Conservation (phyloP, 257 asterid species). For the Cinchona pubescens region DNA sequence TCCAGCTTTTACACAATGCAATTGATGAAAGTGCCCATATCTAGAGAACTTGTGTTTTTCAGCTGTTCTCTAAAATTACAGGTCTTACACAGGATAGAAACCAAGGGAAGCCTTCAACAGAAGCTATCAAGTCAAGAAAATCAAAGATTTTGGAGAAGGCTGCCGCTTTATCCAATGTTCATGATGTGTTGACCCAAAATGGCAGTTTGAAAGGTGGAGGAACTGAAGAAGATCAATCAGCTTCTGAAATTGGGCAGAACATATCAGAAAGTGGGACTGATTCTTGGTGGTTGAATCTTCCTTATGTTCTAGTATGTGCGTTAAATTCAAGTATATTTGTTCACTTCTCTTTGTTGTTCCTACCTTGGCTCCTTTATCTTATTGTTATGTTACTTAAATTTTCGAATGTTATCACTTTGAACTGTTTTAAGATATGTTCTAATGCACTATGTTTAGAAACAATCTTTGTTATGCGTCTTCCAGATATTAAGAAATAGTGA, state of each 20-base stretch:
- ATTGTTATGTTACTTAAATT: not conserved
- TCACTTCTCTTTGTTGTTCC: not conserved
- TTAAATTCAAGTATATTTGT: not conserved
- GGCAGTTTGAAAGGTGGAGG: constrained; percentile 28
- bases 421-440: not conserved
- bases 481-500: not conserved
- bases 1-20: not conserved
- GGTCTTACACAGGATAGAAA: constrained; percentile 10
- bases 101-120: not conserved
- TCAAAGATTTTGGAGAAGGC: constrained; percentile 12
- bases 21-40: constrained; percentile 1
- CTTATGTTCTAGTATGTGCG: constrained; percentile 71
- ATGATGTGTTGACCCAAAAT: constrained; percentile 27
- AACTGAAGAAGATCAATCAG: constrained; percentile 28
- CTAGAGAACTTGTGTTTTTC: constrained; percentile 3
- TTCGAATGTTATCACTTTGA: not conserved
- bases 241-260: constrained; percentile 18
- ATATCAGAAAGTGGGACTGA: constrained; percentile 33
- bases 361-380: not conserved
- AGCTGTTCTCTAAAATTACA: constrained; percentile 17
- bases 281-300: constrained; percentile 82
- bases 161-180: constrained; percentile 24
- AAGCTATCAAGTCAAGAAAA: not conserved
- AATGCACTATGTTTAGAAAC: not conserved
- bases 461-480: not conserved